These are phyloP conservation scores for Escovopsis sp. DNA, from an alignment of 2,329 filamentous ascomycete species.

Conservation along the genomic window DNA sequence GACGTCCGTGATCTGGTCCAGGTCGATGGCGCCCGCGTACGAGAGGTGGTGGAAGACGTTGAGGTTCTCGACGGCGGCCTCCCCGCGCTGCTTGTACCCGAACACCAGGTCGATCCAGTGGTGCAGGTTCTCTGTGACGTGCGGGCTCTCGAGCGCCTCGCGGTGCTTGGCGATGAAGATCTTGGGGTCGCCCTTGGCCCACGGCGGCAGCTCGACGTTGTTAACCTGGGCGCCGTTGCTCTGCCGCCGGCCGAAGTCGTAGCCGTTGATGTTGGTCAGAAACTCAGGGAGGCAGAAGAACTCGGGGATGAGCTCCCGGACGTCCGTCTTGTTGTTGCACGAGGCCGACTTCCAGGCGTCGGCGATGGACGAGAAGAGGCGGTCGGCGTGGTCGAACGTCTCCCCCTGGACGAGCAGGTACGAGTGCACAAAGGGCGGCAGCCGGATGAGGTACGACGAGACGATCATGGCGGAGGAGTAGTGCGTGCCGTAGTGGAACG, in stretches of 20 bases:
- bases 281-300: slow-evolving; percentile 97
- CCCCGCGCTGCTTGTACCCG: slow-evolving; percentile 83
- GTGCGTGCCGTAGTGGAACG: slow-evolving; percentile 96
- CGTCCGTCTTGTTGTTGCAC: slow-evolving; percentile 79
- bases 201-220: slow-evolving; percentile 77
- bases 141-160: slow-evolving; percentile 86
- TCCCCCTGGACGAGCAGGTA: slow-evolving; percentile 92
- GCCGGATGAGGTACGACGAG: slow-evolving; percentile 83
- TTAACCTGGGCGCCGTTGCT: slow-evolving; percentile 68
- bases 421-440: slow-evolving; percentile 92
- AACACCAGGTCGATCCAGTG: slow-evolving; percentile 96
- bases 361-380: slow-evolving; percentile 84
- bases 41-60: slow-evolving; percentile 96
- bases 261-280: slow-evolving; percentile 81
- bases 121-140: slow-evolving; percentile 80
- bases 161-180: slow-evolving; percentile 92
- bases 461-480: slow-evolving; percentile 99
- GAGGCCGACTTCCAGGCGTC: slow-evolving; percentile 88
- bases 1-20: slow-evolving; percentile 81
- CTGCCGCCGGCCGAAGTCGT: slow-evolving; percentile 83
- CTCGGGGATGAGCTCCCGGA: slow-evolving; percentile 86
- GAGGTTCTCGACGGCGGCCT: slow-evolving; percentile 76
- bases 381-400: slow-evolving; percentile 87
- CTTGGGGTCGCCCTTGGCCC: slow-evolving; percentile 91
- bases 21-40: slow-evolving; percentile 82